A percentile compares a stretch with the other conserved stretches of the same genome.
Conservation (phyloP, 2,329 filamentous ascomycete genomes). For the Sclerotinia sclerotiorum region DNA sequence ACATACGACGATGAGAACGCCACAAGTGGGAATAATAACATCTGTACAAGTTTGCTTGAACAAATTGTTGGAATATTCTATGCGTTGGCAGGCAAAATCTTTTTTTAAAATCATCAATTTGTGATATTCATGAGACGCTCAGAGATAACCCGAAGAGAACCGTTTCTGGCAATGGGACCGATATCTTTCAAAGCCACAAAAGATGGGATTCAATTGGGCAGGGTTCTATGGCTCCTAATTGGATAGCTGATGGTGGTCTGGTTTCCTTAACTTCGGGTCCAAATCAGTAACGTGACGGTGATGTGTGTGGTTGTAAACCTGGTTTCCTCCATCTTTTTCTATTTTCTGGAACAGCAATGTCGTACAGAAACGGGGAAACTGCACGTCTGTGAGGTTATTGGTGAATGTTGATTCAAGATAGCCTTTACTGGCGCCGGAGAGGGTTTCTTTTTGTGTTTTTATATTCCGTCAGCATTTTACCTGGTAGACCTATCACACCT, state of each 20-base stretch:
- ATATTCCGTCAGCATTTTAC: background rate
- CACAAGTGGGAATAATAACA: conserved; percentile 10
- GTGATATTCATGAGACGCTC: background rate
- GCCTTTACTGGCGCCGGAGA: background rate
- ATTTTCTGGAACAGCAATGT: conserved; percentile 9
- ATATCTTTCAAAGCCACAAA: conserved; percentile 12
- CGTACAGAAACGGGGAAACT: background rate
- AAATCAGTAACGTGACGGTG: conserved; percentile 37
- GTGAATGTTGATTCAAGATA: conserved; percentile 7
- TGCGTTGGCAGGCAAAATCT: conserved; percentile 24
- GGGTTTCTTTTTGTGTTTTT: background rate
- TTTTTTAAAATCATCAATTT: background rate
- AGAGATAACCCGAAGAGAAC: background rate
- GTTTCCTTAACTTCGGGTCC: conserved; percentile 30
- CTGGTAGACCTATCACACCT: conserved; percentile 30
- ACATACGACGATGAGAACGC: conserved; percentile 23
- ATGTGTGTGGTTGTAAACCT: conserved; percentile 35
- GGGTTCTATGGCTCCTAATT: conserved; percentile 35
- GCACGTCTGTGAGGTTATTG: background rate
- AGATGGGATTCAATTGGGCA: conserved; percentile 21
- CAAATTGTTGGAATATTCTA: conserved; percentile 16
- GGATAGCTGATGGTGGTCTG: conserved; percentile 25
- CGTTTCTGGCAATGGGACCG: conserved; percentile 20
- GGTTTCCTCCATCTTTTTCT: background rate
- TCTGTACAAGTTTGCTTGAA: background rate